Conservation (phyloP, 306 rosid species). For the Citrullus mucosospermus region DNA sequence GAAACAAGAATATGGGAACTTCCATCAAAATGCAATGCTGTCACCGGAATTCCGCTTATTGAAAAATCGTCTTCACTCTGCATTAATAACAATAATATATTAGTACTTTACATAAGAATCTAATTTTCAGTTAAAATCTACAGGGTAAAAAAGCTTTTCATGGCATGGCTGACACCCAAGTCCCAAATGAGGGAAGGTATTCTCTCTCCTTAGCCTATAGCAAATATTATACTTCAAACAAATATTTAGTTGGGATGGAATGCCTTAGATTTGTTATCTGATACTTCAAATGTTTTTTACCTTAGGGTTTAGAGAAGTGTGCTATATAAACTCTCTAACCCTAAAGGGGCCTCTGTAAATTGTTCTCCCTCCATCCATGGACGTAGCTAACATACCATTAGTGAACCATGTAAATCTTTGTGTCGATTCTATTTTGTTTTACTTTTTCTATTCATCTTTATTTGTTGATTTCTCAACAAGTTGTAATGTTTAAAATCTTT, state of each 20-base stretch:
- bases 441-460: no score
- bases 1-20: constrained; percentile 52
- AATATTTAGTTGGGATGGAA: neutral
- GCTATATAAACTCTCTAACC: no score
- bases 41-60: constrained; percentile 58
- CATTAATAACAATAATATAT: constrained; percentile 5
- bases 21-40: constrained; percentile 47
- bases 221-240: neutral
- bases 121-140: neutral
- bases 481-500: neutral
- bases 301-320: no score
- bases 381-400: no score
- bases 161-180: neutral
- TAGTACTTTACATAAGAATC: neutral
- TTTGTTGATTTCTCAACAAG: no score
- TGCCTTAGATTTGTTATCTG: no score
- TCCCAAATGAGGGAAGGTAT: neutral
- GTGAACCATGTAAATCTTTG: no score
- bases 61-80: constrained; percentile 77
- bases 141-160: neutral
- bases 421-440: no score
- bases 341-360: no score
- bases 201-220: neutral
- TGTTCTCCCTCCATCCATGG: no score
- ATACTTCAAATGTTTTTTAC: no score